Evolutionary conservation across 1,284 basidiomycete species (phyloP).

Genomic region (Kalmanozyma brasiliensis): DNA sequence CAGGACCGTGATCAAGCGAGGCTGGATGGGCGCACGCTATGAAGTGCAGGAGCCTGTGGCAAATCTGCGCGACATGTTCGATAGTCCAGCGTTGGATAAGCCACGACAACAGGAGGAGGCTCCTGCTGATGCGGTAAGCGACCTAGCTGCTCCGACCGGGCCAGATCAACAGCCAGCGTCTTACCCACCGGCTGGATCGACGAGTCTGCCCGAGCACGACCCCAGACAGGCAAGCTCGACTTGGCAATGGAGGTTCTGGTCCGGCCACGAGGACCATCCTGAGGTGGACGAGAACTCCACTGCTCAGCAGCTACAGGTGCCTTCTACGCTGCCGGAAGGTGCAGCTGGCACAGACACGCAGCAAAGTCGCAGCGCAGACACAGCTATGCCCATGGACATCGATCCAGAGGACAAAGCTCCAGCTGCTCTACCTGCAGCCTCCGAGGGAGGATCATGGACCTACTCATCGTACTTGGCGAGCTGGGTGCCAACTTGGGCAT

Average conservation of each 20-base stretch:
- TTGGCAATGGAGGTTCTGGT: slow-evolving; percentile 44
- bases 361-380: background rate
- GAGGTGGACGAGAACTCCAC: slow-evolving; percentile 5
- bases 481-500: slow-evolving; percentile 53
- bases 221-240: slow-evolving; percentile 18
- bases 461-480: slow-evolving; percentile 53
- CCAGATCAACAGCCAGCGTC: background rate
- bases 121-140: background rate
- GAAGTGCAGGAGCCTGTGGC: slow-evolving; percentile 38
- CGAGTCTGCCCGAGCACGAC: background rate
- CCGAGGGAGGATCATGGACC: slow-evolving; percentile 37
- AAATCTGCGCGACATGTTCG: slow-evolving; percentile 8
- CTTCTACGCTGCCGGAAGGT: background rate
- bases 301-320: slow-evolving; percentile 23
- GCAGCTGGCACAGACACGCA: background rate
- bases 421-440: background rate
- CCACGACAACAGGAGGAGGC: background rate
- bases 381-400: slow-evolving; percentile 45
- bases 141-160: background rate
- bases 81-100: background rate
- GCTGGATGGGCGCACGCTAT: slow-evolving; percentile 45
- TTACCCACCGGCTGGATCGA: slow-evolving; percentile 14
- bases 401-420: slow-evolving; percentile 3
- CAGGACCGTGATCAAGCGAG: slow-evolving; percentile 42
- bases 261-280: slow-evolving; percentile 16